Conservation (phyloP, 208 protist genomes). For the Leishmania aethiopica region DNA sequence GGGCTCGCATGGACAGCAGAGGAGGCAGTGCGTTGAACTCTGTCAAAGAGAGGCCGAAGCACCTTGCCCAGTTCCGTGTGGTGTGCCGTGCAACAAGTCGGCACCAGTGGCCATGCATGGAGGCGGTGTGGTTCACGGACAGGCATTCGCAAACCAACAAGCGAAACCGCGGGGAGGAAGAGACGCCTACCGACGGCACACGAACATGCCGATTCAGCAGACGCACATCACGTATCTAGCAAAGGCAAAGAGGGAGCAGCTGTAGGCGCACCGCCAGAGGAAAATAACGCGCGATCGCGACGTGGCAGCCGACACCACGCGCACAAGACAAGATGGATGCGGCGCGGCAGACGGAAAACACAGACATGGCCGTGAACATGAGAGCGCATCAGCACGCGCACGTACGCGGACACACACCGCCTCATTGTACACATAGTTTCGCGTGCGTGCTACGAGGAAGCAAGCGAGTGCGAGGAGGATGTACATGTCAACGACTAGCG, state of each 20-base stretch:
- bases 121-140: neutral
- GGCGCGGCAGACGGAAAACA: neutral
- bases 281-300: neutral
- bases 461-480: neutral
- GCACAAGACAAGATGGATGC: neutral
- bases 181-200: neutral
- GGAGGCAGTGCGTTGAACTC: neutral
- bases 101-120: neutral
- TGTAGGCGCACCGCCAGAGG: neutral
- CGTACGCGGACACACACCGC: neutral
- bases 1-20: neutral
- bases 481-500: neutral
- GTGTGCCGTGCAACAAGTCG: neutral
- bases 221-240: neutral
- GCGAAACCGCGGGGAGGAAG: neutral
- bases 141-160: neutral
- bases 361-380: neutral
- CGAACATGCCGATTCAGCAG: neutral
- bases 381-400: neutral
- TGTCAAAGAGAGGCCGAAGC: neutral
- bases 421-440: neutral
- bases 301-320: neutral
- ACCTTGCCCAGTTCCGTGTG: neutral
- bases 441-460: neutral
- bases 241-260: neutral